phyloP scores from a whole-genome alignment of 140 eudicot genomes.

The Flaveria floridana region DNA sequence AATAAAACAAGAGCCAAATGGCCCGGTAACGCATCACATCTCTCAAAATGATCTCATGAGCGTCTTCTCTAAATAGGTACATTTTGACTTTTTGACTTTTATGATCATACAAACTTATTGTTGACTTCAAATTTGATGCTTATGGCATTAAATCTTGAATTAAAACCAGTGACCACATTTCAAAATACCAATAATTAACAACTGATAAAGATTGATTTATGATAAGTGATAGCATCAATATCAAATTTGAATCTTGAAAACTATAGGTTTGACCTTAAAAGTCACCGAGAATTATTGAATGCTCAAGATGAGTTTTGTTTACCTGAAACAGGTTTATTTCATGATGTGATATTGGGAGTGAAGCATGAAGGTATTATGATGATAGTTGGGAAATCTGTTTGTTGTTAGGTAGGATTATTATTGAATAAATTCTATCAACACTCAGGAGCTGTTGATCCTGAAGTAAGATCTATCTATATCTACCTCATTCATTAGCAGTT shows the following conservation, averaged over 20 bases:
- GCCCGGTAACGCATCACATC: conserved; percentile 39
- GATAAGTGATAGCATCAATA: neutral
- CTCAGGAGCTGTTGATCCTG: neutral
- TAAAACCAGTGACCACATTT: neutral
- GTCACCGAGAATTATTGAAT: neutral
- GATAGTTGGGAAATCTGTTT: conserved; percentile 15
- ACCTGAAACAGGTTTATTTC: conserved; percentile 21
- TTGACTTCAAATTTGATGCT: conserved; percentile 3
- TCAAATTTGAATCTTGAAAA: neutral
- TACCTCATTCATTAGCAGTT: conserved; percentile 28
- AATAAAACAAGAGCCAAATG: conserved; percentile 68
- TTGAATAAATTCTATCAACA: conserved; percentile 18
- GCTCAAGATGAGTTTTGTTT: conserved; percentile 17
- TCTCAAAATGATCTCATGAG: conserved; percentile 61
- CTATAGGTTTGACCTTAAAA: conserved; percentile 16
- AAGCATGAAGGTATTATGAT: conserved; percentile 21
- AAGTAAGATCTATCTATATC: conserved; percentile 11
- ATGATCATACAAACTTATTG: conserved; percentile 10
- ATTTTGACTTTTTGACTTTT: neutral
- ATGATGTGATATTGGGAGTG: conserved; percentile 13
- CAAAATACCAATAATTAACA: neutral
- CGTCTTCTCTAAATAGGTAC: conserved; percentile 67
- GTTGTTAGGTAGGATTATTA: conserved; percentile 29
- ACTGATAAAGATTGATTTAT: neutral
- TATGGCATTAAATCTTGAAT: conserved; percentile 3